Conservation (phyloP, 139 green algal species). For the Chlorella sp. region DNA sequence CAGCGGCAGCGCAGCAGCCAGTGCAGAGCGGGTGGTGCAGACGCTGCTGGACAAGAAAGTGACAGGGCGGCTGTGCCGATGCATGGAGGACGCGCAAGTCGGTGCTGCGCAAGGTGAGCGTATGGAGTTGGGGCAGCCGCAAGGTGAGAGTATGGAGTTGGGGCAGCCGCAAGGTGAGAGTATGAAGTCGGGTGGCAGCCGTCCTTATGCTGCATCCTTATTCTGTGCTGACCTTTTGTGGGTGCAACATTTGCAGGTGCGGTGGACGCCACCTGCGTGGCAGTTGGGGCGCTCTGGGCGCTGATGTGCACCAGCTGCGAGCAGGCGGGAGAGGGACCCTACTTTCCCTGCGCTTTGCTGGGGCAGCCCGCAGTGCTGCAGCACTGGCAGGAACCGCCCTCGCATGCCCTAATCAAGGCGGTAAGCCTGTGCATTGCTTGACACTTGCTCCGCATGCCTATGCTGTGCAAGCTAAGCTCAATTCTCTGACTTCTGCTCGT, state of each 20-base stretch:
- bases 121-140: conserved; percentile 1
- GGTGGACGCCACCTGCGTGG: conserved; percentile 6
- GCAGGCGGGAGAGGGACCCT: background rate
- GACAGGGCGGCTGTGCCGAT: conserved; percentile 45
- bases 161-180: background rate
- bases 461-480: background rate
- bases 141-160: background rate
- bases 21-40: conserved; percentile 18
- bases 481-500: background rate
- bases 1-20: conserved; percentile 6
- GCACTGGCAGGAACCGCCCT: conserved; percentile 4
- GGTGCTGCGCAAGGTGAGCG: conserved; percentile 15
- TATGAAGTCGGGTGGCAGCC: background rate
- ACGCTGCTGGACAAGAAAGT: conserved; percentile 29
- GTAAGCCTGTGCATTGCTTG: background rate
- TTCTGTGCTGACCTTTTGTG: no score
- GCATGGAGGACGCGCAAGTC: conserved; percentile 47
- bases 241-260: no score
- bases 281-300: conserved; percentile 6
- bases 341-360: conserved; percentile 14
- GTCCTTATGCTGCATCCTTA: no score
- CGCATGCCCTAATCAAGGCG: conserved; percentile 12
- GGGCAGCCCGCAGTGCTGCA: conserved; percentile 1
- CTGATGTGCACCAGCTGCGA: background rate
- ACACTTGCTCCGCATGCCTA: background rate